These are phyloP conservation scores for Clarireedia hainanense DNA, from an alignment of 2,329 filamentous ascomycete genomes.

Conservation along the genomic window DNA sequence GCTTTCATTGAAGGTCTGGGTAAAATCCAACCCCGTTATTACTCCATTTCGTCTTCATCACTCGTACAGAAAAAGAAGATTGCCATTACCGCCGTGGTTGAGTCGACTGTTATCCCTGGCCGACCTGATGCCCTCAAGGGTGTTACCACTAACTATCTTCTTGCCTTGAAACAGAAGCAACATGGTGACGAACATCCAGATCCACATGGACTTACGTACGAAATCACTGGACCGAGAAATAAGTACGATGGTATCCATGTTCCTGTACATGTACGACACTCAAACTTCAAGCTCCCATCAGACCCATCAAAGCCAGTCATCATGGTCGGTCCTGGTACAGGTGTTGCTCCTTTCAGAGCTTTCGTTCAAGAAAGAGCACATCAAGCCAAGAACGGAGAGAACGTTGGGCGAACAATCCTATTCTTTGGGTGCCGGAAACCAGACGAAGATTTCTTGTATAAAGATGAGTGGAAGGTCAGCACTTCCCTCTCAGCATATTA, in stretches of 20 bases:
- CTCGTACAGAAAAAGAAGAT: conserved; percentile 85
- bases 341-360: conserved; percentile 90
- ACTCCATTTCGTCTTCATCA: conserved; percentile 97
- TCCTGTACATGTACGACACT: conserved; percentile 92
- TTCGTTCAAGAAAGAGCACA: conserved; percentile 92
- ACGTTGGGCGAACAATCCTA: conserved; percentile 78
- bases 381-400: conserved; percentile 69
- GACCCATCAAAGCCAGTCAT: conserved; percentile 91
- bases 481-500: neutral
- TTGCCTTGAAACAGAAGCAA: conserved; percentile 94
- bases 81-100: conserved; percentile 90
- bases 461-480: conserved; percentile 85
- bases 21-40: conserved; percentile 96
- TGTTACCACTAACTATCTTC: conserved; percentile 92
- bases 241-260: conserved; percentile 96
- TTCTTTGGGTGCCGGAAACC: conserved; percentile 92
- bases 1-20: conserved; percentile 87
- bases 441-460: conserved; percentile 88
- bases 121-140: conserved; percentile 76
- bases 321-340: conserved; percentile 92
- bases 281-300: conserved; percentile 97
- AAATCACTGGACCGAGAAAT: conserved; percentile 82
- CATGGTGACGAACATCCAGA: conserved; percentile 77
- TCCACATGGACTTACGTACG: conserved; percentile 77
- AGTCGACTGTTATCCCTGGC: conserved; percentile 70